Evolutionary conservation across 2,329 filamentous ascomycete species (phyloP), one percentile per base, ranked within the genome.

Genomic region (Pyrenophora graminea): DNA sequence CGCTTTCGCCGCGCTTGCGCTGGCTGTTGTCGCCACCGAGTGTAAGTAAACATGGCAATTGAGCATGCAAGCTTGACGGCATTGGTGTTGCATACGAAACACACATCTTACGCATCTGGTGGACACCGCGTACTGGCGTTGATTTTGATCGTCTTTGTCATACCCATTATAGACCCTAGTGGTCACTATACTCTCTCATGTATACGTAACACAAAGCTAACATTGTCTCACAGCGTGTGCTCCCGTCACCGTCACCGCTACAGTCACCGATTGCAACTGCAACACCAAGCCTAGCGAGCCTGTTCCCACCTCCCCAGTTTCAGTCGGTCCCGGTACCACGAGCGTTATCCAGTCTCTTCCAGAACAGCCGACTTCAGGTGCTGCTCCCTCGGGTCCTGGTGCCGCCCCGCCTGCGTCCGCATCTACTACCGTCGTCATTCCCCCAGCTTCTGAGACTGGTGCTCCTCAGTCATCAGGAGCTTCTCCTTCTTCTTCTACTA

Each of bases 241-340:
- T 32, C 31, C 58, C 18, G 53, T 55, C 41, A 68, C 62, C 21
- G 59, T 67, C 19, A 69, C 66, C 42, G 54, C 68, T 44, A 66
- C 61, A 30, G 50, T 62, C 55, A 66, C 61, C 39, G 54, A 62
- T 45, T 69, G 64, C 52, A 53, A 46, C 50, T 69, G 64, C 52
- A 53, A 45, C 50, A 39, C 51, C 34, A 21, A 46, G 43, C 54
- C 56, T 45, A 45, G 41, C 37, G 34, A 41, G 33, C 49, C 53
- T 21, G 38, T 45, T 34, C 47, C 51, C 40, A 38, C 48, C 36
- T 39, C 39, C n/a, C 44, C 58, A 36, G 45, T 56, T 38, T 53
- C 61, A 7, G 51, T 47, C 34, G 56, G 57, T 51, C 61, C 59
- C 31, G 53, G 53, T 13, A 30, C 49, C 30, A 53, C 56, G n/a